Percentiles rank a stretch among this genome's conserved stretches.
Evolutionary conservation across 176 grass and related monocot species (phyloP).

Genomic region (Aegilops umbellulata): DNA sequence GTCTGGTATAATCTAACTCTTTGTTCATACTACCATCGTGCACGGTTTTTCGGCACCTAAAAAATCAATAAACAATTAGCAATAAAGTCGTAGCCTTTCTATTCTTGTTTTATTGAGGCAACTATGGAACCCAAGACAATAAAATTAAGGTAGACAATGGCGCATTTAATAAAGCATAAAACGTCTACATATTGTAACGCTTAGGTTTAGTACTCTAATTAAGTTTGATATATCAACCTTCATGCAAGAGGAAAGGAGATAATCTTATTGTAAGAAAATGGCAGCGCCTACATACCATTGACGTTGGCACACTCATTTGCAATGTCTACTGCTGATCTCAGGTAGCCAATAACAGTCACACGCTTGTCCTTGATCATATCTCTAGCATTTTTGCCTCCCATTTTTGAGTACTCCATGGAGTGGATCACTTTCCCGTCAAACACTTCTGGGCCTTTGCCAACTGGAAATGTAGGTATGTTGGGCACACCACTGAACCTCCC

Average conservation of each 20-base stretch:
- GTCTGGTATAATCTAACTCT: slow-evolving; percentile 38
- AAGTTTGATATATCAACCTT: neutral
- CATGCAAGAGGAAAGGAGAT: neutral
- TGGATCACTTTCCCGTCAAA: slow-evolving; percentile 47
- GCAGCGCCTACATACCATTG: slow-evolving; percentile 32
- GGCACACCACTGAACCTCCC: slow-evolving; percentile 61
- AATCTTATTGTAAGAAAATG: no score
- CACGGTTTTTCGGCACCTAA: slow-evolving; percentile 33
- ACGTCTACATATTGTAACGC: no score
- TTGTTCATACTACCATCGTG: slow-evolving; percentile 38
- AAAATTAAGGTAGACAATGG: neutral
- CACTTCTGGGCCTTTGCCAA: slow-evolving; percentile 43
- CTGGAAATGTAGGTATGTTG: slow-evolving; percentile 43
- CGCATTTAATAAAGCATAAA: neutral
- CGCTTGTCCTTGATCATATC: slow-evolving; percentile 47
- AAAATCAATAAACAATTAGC: neutral
- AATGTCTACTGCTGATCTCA: slow-evolving; percentile 61
- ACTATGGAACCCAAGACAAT: neutral
- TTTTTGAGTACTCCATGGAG: slow-evolving; percentile 56
- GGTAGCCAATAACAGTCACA: slow-evolving; percentile 47
- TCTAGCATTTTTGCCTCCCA: slow-evolving; percentile 36
- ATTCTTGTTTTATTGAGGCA: neutral
- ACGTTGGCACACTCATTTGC: slow-evolving; percentile 39
- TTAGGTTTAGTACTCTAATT: no score
- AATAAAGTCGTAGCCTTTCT: neutral